Base-by-base conservation (phyloP, 2,329 filamentous ascomycete species). In the Fusarium lateritium region DNA sequence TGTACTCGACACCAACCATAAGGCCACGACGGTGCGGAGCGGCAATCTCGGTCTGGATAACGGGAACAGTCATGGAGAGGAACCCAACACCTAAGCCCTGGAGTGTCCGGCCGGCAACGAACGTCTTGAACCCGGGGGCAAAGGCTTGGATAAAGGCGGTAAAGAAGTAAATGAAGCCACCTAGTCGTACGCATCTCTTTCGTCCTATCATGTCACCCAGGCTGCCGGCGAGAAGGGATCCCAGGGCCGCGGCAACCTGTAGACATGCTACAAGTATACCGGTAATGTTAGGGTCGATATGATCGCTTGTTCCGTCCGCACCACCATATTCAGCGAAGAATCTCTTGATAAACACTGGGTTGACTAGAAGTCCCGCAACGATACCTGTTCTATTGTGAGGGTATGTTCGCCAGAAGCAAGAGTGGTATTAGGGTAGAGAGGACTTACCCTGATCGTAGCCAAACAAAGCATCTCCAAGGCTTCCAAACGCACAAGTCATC, bases 401-500 rank as follows among this genome's bases (percentile, higher is more conserved):
- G 19, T 46, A 31, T 31, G 28, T 31, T 31, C 10, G 10, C 28
- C 10, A 31, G 28, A 5, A 46, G 26, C 14, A 46, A 15, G 19
- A 2, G 11, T 11, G 15, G 5, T n/a, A 7, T 19, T 8, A 46
- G n/a, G 13, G 21, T 26, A 44, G 26, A 11, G 17, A 7, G 4
- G n/a, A 33, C 43, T 15, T 17, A 33, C 43, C 43, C 43, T 46
- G 43, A 46, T 46, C 43, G 28, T 46, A 46, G 26, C 43, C 43
- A 21, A 46, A 46, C 17, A 46, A 46, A 4, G 43, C 26, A 46
- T 46, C 43, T 21, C 43, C 43, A 46, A 46, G 43, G 33, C 43
- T 46, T 46, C 43, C 26, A 17, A 46, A 46, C 15, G 43, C 43
- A 26, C 43, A 46, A 46, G 43, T 46, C 43, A 46, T 46, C 26